Conservation (phyloP, 495 filamentous ascomycete genomes). For the Halenospora varia region DNA sequence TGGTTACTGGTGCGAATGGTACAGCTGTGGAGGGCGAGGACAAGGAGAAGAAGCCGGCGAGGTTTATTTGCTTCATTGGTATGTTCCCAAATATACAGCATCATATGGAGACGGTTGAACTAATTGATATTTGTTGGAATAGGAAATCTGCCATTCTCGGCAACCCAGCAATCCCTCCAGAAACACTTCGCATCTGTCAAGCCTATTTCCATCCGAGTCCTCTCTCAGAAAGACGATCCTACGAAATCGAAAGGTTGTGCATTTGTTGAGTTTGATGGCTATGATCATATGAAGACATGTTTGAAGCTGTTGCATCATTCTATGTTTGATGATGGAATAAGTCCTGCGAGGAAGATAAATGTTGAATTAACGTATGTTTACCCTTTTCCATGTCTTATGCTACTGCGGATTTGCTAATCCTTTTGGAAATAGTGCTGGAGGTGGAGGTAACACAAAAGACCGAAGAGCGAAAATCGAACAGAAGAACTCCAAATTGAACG, state of each 20-base stretch:
- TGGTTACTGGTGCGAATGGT: conserved; percentile 16
- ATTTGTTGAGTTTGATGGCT: conserved; percentile 88
- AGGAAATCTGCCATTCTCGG: conserved; percentile 80
- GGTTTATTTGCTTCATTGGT: conserved; percentile 83
- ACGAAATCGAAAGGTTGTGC: conserved; percentile 78
- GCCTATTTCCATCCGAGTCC: conserved; percentile 69
- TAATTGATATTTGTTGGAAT: conserved; percentile 23
- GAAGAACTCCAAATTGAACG: conserved; percentile 86
- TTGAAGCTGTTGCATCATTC: conserved; percentile 86
- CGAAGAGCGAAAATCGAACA: conserved; percentile 70
- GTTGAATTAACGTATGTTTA: conserved; percentile 79
- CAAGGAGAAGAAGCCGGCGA: conserved; percentile 24
- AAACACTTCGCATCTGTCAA: conserved; percentile 75
- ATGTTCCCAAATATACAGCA: background rate
- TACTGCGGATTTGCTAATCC: background rate
- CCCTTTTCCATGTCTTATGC: background rate
- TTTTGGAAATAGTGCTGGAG: conserved; percentile 55
- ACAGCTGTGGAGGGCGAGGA: conserved; percentile 3
- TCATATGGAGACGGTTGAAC: conserved; percentile 11
- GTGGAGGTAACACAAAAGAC: conserved; percentile 71
- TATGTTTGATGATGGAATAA: conserved; percentile 65
- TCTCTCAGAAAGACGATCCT: conserved; percentile 65
- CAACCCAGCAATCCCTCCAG: conserved; percentile 59
- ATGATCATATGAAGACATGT: conserved; percentile 91
- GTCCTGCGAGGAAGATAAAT: conserved; percentile 69